A percentile compares a stretch with the other conserved stretches of the same genome.
phyloP scores from a whole-genome alignment of 257 asterid genomes.

The Solanum pinnatisectum region DNA sequence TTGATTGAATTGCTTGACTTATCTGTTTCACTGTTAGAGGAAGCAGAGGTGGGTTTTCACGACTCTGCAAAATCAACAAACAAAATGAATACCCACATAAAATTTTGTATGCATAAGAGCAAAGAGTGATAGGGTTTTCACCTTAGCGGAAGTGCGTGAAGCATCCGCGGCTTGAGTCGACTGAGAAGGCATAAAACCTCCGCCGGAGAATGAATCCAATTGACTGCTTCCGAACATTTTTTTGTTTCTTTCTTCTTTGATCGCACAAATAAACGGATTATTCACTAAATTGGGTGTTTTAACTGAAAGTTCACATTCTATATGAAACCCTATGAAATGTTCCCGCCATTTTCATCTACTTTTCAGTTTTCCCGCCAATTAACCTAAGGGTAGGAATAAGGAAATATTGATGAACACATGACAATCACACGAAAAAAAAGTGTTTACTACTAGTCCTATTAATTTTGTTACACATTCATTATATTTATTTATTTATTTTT shows the following conservation, averaged over 20 bases:
- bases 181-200: constrained; percentile 42
- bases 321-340: background rate
- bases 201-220: constrained; percentile 24
- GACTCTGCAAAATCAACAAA: constrained; percentile 42
- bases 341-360: constrained; percentile 16
- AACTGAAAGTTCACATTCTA: background rate
- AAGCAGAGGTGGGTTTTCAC: constrained; percentile 64
- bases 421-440: background rate
- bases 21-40: constrained; percentile 91
- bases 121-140: background rate
- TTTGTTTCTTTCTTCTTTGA: background rate
- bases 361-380: constrained; percentile 23
- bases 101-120: background rate
- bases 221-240: constrained; percentile 62
- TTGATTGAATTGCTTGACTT: constrained; percentile 44
- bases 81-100: background rate
- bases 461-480: background rate
- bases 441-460: background rate
- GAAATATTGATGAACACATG: background rate
- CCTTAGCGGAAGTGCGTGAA: constrained; percentile 57
- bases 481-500: too few relatives aligned
- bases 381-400: background rate
- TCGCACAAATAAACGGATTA: background rate
- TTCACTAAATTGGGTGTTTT: background rate
- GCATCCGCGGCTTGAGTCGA: constrained; percentile 22